phyloP scores from a whole-genome alignment of 371 early-diverging fungal genomes.

The Rhizopus microsporus region DNA sequence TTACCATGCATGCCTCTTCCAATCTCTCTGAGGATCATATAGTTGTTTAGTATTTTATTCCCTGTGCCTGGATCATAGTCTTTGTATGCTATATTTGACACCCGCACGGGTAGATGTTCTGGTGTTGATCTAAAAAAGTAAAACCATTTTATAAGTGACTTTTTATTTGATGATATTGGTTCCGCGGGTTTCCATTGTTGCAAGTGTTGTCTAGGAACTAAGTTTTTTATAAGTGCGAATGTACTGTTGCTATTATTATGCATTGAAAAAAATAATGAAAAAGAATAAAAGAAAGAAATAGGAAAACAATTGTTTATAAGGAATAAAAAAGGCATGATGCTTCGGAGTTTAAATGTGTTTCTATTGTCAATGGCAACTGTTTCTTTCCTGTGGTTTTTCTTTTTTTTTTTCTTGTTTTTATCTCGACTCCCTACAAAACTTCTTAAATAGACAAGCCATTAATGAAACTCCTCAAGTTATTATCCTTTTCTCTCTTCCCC shows the following conservation, averaged over 20 bases:
- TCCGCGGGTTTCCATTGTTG: constrained; percentile 11
- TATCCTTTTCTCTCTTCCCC: constrained; percentile 6
- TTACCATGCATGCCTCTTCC: constrained; percentile 95
- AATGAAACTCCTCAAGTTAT: constrained; percentile 8
- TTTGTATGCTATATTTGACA: constrained; percentile 70
- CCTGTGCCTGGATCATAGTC: constrained; percentile 83
- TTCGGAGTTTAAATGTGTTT: too few relatives aligned
- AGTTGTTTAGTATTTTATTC: constrained; percentile 91
- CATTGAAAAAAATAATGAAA: too few relatives aligned
- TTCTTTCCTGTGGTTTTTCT: not conserved
- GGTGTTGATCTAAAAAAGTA: constrained; percentile 16
- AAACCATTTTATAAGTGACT: constrained; percentile 14
- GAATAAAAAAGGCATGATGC: too few relatives aligned
- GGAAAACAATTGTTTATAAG: too few relatives aligned
- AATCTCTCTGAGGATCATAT: constrained; percentile 82
- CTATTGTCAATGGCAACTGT: too few relatives aligned
- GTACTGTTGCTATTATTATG: too few relatives aligned
- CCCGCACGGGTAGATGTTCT: constrained; percentile 5
- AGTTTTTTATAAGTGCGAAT: too few relatives aligned
- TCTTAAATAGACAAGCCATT: not conserved
- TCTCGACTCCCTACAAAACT: not conserved
- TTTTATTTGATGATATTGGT: constrained; percentile 2
- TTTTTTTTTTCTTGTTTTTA: constrained; percentile 3
- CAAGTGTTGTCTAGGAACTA: not conserved
- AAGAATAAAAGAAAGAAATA: too few relatives aligned